A percentile compares a stretch with the other conserved stretches of the same genome.
These are phyloP conservation scores for Vitis labrusca DNA, from an alignment of 164 flowering plant genomes.

Conservation along the genomic window DNA sequence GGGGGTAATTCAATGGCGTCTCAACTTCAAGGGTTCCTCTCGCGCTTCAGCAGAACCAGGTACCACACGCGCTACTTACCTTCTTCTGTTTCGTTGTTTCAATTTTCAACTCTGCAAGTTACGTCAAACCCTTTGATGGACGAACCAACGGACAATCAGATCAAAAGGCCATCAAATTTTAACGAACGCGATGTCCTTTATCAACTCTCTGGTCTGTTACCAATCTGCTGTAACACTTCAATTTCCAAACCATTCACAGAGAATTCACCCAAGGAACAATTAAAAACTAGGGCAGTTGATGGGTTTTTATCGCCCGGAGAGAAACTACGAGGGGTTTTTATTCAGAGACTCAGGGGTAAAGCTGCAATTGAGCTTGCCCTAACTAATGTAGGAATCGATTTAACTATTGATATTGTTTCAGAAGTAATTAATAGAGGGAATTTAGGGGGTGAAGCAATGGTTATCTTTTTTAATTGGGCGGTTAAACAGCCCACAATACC, in stretches of 20 bases:
- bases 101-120: conserved; percentile 24
- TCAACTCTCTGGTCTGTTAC: conserved; percentile 56
- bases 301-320: conserved; percentile 67
- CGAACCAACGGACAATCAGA: conserved; percentile 3
- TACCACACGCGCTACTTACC: conserved; percentile 11
- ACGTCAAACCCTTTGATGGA: not conserved
- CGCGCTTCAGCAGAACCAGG: conserved; percentile 22
- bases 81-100: conserved; percentile 12
- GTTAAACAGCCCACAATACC: conserved; percentile 40
- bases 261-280: conserved; percentile 4
- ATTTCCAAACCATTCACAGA: conserved; percentile 8
- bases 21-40: conserved; percentile 3
- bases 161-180: conserved; percentile 7
- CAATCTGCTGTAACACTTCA: conserved; percentile 22
- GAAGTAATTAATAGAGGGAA: conserved; percentile 68
- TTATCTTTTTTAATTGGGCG: conserved; percentile 81
- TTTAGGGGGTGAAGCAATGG: conserved; percentile 73
- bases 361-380: conserved; percentile 61
- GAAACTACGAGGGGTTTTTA: conserved; percentile 79
- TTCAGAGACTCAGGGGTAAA: conserved; percentile 70
- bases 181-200: conserved; percentile 42
- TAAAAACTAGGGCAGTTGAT: conserved; percentile 33
- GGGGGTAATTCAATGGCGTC: conserved; percentile 7
- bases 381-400: conserved; percentile 30
- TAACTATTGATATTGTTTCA: conserved; percentile 48